Base-by-base conservation (phyloP, 768 basidiomycete genomes). In the Trametes maxima region DNA sequence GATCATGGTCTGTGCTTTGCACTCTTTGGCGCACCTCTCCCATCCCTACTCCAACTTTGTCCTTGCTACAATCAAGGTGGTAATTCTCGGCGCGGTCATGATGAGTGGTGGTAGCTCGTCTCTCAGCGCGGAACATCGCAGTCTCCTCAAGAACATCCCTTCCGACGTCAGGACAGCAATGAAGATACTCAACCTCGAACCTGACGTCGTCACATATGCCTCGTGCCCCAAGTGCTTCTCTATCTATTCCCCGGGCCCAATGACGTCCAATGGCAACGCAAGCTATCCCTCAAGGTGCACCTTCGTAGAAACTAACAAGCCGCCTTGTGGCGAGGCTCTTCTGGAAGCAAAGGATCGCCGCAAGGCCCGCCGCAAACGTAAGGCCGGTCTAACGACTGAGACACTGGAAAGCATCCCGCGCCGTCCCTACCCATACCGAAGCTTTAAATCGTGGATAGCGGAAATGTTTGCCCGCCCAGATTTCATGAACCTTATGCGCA, bases 391-490 rank as follows among this genome's bases (percentile, higher is more conserved):
- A 5, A 47, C 21, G 19, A 12, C 22, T n/a, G n/a, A 40, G 12
- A 21, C 11, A 19, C 24, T 43, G 2, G 40, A 36, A 5, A 17
- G 22, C 43, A 2, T 8, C 24, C 44, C 59, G 16, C 59, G 36
- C 21, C 24, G 44, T 14, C 28, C 24, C 16, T 57, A 51, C 28
- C 4, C 45, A 2, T 62, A 63, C 24, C 68, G 62, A 5, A 56
- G 42, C 14, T 6, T 60, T 3, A 52, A 49, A 16, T 22, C 39
- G 2, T 69, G 68, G 68, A 19, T 69, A 1, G 65, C 47, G 6
- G 28, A 43, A 11, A 46, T 69, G 12, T 22, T 69, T 33, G 33
- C 48, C 16, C 57, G 63, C 5, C 60, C 63, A 1, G 65, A 54
- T 1, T 47, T 68, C 19, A 63, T 62, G 25, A 11, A 22, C 2